Evolutionary conservation across 2,329 filamentous ascomycete genomes (phyloP), one percentile per base, ranked within the genome.

Genomic region (Hypocreales sp.): DNA sequence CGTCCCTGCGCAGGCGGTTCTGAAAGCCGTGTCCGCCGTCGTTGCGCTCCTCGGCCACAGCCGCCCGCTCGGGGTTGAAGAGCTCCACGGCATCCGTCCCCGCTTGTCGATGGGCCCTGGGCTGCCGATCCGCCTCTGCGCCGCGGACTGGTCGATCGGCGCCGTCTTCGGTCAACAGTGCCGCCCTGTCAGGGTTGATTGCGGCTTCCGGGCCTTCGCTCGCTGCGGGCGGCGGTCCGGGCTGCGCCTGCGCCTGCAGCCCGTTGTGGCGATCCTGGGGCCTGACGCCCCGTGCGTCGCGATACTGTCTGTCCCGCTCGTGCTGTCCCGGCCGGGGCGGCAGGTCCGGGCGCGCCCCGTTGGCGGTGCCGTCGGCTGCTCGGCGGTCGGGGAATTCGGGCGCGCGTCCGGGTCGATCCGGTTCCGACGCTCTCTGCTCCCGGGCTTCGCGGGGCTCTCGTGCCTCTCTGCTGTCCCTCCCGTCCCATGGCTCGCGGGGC

Each of bases 141-240:
- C 34, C 39, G n/a, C 47, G 41, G 17, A 33, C 8, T n/a, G 37
- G 19, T 16, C 43, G 38, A 14, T 47, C 44, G 17, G 35, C 29
- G 13, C 33, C 35, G 15, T 56, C 50, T 32, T 55, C 39, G 1
- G 53, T 52, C 27, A 68, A 58, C 5, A 66, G 47, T 7, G 64
- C 57, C 17, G 65, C 63, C 31, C 67, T 57, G 27, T 68, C 64
- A 2, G 67, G 65, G 33, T 71, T 70, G 39, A 71, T 63, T 7
- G 53, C 50, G 7, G 64, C 62, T 8, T 64, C 67, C 12, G 38
- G 24, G 5, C 18, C 18, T 20, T 46, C 41, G 4, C 35, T 17
- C 10, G 31, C 32, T 20, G 47, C 29, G 20, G 39, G 16, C 8
- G 29, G 31, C 19, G 49, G 37, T 2, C 42, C 34, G 20, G 50